Base-by-base conservation (phyloP, 2,329 filamentous ascomycete species). In the Cladosporium sp. region DNA sequence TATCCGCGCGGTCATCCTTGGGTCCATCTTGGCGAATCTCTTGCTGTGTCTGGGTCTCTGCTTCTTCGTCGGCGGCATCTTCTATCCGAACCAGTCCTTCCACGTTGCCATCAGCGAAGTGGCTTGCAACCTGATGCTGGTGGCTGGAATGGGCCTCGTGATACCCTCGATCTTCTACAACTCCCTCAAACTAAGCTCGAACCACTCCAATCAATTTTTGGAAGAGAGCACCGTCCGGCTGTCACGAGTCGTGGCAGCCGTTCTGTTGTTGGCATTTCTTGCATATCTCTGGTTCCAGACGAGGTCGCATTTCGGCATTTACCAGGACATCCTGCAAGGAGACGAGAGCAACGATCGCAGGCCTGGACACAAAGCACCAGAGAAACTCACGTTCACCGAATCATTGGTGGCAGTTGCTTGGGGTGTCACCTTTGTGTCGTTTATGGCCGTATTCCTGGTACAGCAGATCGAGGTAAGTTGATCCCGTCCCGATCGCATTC, bases 11-110 rank as follows among this genome's bases (percentile, higher is more conserved):
- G 90, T 90, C 13, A 91, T 95, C 58, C 75, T 95, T 0, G 90
- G 91, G 15, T 91, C 88, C 0, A 88, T 95, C 42, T 73, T 95
- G 34, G 90, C 90, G 8, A 95, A 91, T 25, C 81, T 94, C 74
- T 75, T 95, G 42, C 78, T 95, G 3, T 95, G 90, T 66, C 74
- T 94, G n/a, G 90, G 90, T 0, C 68, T 88, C 51, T 94, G 89
- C 71, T 95, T 95, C 77, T 86, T 93, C 64, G 81, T 86, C 24
- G 89, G 89, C 34, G 90, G 90, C 13, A 67, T 93, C 47, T 78
- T 80, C 56, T 83, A 85, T 28, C 79, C 88, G 6, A 84, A 89
- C 65, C 83, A 90, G 66, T 79, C 76, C 8, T 94, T 94, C 68
- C 86, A 88, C 68, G 85, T 88, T 60, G 85, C 86, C 4, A 83